A percentile compares a stretch with the other conserved stretches of the same genome.
Conservation (phyloP, 768 basidiomycete species). For the Mycena maculata region DNA sequence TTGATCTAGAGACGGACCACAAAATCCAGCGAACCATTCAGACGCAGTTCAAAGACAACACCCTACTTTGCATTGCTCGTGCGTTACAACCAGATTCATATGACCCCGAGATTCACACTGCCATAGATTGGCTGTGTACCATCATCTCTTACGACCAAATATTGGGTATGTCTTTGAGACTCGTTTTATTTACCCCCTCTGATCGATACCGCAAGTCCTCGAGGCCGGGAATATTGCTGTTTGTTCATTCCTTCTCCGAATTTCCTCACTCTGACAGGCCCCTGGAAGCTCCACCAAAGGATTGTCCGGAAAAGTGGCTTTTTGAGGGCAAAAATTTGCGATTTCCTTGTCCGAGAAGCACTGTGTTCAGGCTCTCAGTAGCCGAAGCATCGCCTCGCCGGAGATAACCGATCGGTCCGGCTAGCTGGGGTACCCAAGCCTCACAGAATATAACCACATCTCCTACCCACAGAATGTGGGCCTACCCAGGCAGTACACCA, state of each 20-base stretch:
- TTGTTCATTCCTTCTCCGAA: conserved; percentile 13
- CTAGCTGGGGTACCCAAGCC: too few species aligned
- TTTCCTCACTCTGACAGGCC: background rate
- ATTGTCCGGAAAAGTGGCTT: too few species aligned
- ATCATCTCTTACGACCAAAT: conserved; percentile 82
- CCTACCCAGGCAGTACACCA: too few species aligned
- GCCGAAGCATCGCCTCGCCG: too few species aligned
- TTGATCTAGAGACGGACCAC: conserved; percentile 82
- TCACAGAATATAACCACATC: too few species aligned
- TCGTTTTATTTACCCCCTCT: background rate
- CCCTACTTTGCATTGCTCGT: conserved; percentile 84
- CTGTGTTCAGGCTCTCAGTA: too few species aligned
- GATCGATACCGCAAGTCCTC: conserved; percentile 56
- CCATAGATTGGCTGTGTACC: conserved; percentile 76
- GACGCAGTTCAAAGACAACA: conserved; percentile 75
- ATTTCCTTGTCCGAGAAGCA: too few species aligned
- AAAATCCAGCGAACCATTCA: conserved; percentile 88
- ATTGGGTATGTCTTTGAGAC: conserved; percentile 41
- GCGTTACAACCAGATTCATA: conserved; percentile 43
- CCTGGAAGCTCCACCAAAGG: conserved; percentile 34
- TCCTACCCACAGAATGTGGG: too few species aligned
- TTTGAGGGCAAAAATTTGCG: too few species aligned
- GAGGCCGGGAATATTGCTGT: conserved; percentile 70
- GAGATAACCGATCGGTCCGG: too few species aligned
- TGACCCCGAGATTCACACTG: conserved; percentile 29